A percentile compares a stretch with the other conserved stretches of the same genome.
Conservation (phyloP, 2,329 filamentous ascomycete species). For the Monosporascus ibericus region DNA sequence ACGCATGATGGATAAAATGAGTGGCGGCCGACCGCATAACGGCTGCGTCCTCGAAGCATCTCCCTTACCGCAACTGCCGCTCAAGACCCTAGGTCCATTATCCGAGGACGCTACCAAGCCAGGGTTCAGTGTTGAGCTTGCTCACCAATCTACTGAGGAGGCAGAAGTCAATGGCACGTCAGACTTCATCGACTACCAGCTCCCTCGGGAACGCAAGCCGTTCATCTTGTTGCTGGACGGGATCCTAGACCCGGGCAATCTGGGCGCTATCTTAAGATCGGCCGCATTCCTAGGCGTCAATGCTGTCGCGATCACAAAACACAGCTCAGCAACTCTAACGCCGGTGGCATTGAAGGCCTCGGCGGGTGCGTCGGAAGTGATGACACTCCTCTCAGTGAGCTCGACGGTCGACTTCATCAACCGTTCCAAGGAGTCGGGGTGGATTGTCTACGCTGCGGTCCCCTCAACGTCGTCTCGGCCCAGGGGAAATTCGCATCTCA, state of each 20-base stretch:
- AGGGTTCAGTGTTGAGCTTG: constrained; percentile 55
- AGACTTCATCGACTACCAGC: constrained; percentile 36
- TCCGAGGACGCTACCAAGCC: constrained; percentile 35
- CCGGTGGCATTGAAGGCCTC: constrained; percentile 81
- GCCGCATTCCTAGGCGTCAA: constrained; percentile 88
- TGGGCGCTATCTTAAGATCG: constrained; percentile 83
- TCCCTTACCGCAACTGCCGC: constrained; percentile 66
- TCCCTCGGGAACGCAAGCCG: constrained; percentile 49
- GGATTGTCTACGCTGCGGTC: constrained; percentile 77
- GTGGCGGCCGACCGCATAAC: constrained; percentile 78
- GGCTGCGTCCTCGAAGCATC: constrained; percentile 84
- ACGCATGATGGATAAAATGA: constrained; percentile 75
- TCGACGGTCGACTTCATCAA: constrained; percentile 65
- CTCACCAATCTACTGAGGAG: constrained; percentile 69
- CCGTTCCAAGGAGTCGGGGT: constrained; percentile 63
- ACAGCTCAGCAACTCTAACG: constrained; percentile 67
- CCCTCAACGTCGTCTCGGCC: constrained; percentile 31
- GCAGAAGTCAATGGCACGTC: constrained; percentile 63
- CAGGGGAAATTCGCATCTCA: constrained; percentile 37
- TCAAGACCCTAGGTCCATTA: constrained; percentile 50
- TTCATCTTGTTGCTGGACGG: constrained; percentile 70
- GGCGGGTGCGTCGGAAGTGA: constrained; percentile 76
- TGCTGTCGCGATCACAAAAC: constrained; percentile 70
- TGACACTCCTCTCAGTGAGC: constrained; percentile 65
- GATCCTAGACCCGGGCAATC: constrained; percentile 80